Base-by-base conservation (phyloP, 352 stramenopile species). In the Phytophthora fragariae region DNA sequence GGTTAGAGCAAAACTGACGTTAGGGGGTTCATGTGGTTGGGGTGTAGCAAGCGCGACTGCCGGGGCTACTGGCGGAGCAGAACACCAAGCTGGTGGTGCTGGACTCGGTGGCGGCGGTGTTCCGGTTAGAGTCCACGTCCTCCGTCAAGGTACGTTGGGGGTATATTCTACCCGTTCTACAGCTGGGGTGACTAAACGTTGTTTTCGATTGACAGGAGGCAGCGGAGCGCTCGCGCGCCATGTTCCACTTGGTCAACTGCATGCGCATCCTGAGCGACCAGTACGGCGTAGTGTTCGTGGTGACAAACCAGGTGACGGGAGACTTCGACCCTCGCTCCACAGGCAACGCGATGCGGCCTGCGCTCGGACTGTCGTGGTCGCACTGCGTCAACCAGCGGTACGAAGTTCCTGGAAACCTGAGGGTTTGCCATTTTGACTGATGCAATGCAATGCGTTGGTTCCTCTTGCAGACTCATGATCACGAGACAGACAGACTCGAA, bases 341-440 rank as follows among this genome's bases (percentile, higher is more conserved):
- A 7, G 53, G 57, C n/a, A 79, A 70, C 44, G 75, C 76, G 29
- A 52, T 79, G 61, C 86, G 90, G 35, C 89, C 89, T 1, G 87
- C 89, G 27, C 71, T 96, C 2, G 89, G 89, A 1, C 64, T 94
- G 5, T 93, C 89, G 3, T 96, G 89, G 89, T 92, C 89, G 33
- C 86, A 91, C 76, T 96, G 89, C 77, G 80, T 96, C 75, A 94
- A 94, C 72, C 89, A 96, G 67, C 75, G 89, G 85, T 92, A 73
- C 62, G 10, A 5, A 24, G 11, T 64, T 64, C 44, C 15, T 24
- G 39, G 27, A 37, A 31, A 31, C 27, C 11, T 44, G 37, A 41
- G 14, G 10, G 12, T 11, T 44, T 44, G 21, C 14, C 35, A 33
- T 50, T 37, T 52, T 29, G 44, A 68, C 33, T 76, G 53, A 69